phyloP scores from a whole-genome alignment of 2,329 filamentous ascomycete genomes.

The Sphaerulina vaccinii region DNA sequence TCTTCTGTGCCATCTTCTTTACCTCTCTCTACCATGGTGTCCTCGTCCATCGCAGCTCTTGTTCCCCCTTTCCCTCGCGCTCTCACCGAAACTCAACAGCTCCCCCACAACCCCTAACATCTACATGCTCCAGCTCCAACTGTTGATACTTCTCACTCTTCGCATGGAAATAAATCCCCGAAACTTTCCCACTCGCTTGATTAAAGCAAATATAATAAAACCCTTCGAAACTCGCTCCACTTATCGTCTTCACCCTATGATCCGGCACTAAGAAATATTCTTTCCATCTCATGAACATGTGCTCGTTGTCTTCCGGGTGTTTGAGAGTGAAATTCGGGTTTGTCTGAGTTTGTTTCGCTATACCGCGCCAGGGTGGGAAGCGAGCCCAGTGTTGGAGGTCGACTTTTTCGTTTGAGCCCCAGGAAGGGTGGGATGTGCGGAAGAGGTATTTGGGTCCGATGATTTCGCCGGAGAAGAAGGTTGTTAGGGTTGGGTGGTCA shows the following conservation, averaged over 20 bases:
- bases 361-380: slow-evolving; percentile 81
- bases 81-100: slow-evolving; percentile 83
- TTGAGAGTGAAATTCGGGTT: slow-evolving; percentile 57
- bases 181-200: slow-evolving; percentile 79
- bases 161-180: slow-evolving; percentile 94
- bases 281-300: slow-evolving; percentile 99
- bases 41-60: not conserved
- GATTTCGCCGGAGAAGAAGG: slow-evolving; percentile 97
- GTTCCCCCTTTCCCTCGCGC: not conserved
- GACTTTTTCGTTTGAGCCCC: slow-evolving; percentile 89
- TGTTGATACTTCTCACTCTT: slow-evolving; percentile 99
- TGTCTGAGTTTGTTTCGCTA: slow-evolving; percentile 62
- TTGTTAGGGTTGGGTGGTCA: slow-evolving; percentile 95
- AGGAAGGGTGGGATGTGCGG: slow-evolving; percentile 80
- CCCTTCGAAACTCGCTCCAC: slow-evolving; percentile 92
- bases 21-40: not conserved
- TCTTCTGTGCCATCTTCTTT: not conserved
- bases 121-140: slow-evolving; percentile 83
- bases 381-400: slow-evolving; percentile 92
- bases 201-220: slow-evolving; percentile 99
- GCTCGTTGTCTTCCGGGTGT: slow-evolving; percentile 75
- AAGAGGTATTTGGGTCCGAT: slow-evolving; percentile 96
- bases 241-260: slow-evolving; percentile 85
- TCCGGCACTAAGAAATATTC: slow-evolving; percentile 97
- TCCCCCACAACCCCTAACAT: slow-evolving; percentile 77